Evolutionary conservation across 768 basidiomycete genomes (phyloP).

Genomic region (Phylloporus rhodoxanthus): DNA sequence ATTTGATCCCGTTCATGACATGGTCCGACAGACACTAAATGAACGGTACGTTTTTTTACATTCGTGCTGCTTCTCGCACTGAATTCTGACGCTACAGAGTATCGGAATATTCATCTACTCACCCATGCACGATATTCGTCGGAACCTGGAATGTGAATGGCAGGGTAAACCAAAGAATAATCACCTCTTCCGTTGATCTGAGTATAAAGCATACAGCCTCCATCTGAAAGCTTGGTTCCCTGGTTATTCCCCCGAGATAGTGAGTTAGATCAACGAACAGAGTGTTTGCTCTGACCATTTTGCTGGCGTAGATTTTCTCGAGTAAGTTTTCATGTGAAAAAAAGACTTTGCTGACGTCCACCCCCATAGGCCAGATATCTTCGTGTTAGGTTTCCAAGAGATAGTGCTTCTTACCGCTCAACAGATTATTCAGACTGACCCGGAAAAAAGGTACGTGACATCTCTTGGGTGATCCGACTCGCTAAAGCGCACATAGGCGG

Average conservation of each 20-base stretch:
- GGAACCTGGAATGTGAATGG: slow-evolving; percentile 99
- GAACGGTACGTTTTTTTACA: slow-evolving; percentile 45
- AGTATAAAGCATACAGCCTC: slow-evolving; percentile 40
- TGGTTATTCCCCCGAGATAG: slow-evolving; percentile 87
- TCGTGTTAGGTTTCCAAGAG: slow-evolving; percentile 91
- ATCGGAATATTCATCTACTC: slow-evolving; percentile 78
- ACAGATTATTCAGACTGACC: slow-evolving; percentile 93
- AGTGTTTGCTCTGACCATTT: slow-evolving; percentile 1
- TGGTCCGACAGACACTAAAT: slow-evolving; percentile 65
- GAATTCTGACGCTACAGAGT: slow-evolving; percentile 38
- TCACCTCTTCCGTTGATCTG: slow-evolving; percentile 5
- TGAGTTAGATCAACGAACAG: slow-evolving; percentile 33
- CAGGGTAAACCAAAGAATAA: slow-evolving; percentile 43
- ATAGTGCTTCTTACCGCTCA: slow-evolving; percentile 97
- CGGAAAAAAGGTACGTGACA: slow-evolving; percentile 72
- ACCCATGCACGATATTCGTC: slow-evolving; percentile 66
- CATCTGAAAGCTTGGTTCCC: slow-evolving; percentile 74
- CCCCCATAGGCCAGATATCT: slow-evolving; percentile 70
- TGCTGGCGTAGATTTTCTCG: slow-evolving; percentile 13
- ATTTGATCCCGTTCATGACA: slow-evolving; percentile 90
- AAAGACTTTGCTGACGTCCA: slow-evolving; percentile 22
- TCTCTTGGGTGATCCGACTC: background rate
- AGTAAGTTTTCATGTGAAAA: slow-evolving; percentile 9
- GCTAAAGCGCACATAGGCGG: slow-evolving; percentile 43
- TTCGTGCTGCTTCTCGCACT: background rate